Conservation (phyloP, 345 rosid species). For the Sisymbrium irio region DNA sequence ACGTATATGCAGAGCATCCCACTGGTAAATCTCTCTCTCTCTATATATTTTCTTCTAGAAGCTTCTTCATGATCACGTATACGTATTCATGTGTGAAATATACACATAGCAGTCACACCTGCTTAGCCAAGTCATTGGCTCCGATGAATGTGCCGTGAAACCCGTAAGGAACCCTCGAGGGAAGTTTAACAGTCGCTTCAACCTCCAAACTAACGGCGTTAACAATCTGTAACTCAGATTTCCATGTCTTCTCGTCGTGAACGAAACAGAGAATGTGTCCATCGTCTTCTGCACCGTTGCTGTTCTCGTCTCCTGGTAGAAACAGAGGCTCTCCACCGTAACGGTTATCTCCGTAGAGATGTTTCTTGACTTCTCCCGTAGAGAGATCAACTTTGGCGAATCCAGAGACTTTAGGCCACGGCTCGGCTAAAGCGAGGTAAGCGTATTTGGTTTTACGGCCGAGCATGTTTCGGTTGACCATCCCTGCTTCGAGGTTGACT, state of each 20-base stretch:
- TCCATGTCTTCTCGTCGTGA: slow-evolving; percentile 73
- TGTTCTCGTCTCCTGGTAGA: slow-evolving; percentile 39
- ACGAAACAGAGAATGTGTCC: slow-evolving; percentile 68
- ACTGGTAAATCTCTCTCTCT: slow-evolving; percentile 49
- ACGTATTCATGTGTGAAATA: slow-evolving; percentile 10
- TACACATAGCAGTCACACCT: slow-evolving; percentile 31
- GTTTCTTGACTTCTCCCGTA: slow-evolving; percentile 55
- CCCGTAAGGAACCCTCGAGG: slow-evolving; percentile 87
- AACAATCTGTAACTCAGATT: slow-evolving; percentile 73
- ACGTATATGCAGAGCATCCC: slow-evolving; percentile 65
- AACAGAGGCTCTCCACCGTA: slow-evolving; percentile 84
- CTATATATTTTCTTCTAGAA: slow-evolving; percentile 15
- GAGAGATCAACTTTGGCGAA: slow-evolving; percentile 70
- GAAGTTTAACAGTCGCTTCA: slow-evolving; percentile 64
- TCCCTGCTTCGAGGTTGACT: slow-evolving; percentile 83
- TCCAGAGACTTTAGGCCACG: slow-evolving; percentile 91
- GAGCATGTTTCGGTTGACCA: slow-evolving; percentile 73
- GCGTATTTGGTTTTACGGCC: slow-evolving; percentile 74
- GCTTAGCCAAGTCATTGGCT: slow-evolving; percentile 51
- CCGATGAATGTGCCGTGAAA: slow-evolving; percentile 78
- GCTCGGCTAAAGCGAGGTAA: slow-evolving; percentile 76
- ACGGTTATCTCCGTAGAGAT: slow-evolving; percentile 56
- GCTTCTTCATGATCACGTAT: slow-evolving; percentile 1
- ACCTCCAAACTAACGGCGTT: slow-evolving; percentile 56
- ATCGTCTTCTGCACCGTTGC: slow-evolving; percentile 47